Evolutionary conservation across 768 basidiomycete species (phyloP).

Genomic region (Aureoboletus auriporus): DNA sequence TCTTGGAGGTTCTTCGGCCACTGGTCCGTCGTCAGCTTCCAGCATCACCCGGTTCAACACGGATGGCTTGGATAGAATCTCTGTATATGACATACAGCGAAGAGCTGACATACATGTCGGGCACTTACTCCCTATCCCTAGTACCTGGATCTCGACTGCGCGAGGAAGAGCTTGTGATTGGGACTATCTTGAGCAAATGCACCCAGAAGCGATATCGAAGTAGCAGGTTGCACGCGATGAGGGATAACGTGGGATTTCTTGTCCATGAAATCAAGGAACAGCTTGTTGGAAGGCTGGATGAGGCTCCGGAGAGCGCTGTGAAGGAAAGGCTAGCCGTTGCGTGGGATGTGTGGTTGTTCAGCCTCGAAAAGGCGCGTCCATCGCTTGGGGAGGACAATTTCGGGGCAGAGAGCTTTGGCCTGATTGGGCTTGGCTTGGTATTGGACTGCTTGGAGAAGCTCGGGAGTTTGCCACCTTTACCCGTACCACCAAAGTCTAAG

Average conservation of each 20-base stretch:
- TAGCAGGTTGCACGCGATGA: conserved; percentile 61
- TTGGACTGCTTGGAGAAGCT: conserved; percentile 54
- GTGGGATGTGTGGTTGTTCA: conserved; percentile 66
- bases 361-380: conserved; percentile 34
- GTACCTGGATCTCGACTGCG: conserved; percentile 49
- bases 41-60: not conserved
- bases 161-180: conserved; percentile 74
- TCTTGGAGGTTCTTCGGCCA: conserved; percentile 16
- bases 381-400: conserved; percentile 29
- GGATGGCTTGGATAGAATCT: conserved; percentile 12
- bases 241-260: conserved; percentile 48
- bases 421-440: conserved; percentile 57
- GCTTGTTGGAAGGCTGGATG: conserved; percentile 27
- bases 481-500: conserved; percentile 1
- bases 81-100: conserved; percentile 42
- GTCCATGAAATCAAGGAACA: conserved; percentile 46
- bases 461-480: conserved; percentile 24
- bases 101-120: conserved; percentile 68
- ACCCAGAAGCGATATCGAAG: conserved; percentile 56
- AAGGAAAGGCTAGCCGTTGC: conserved; percentile 43
- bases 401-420: conserved; percentile 62
- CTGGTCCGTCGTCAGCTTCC: conserved; percentile 21
- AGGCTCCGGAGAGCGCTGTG: conserved; percentile 26
- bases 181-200: conserved; percentile 71
- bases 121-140: conserved; percentile 62